phyloP scores from a whole-genome alignment of 345 rosid species.

The Anastatica hierochuntica region DNA sequence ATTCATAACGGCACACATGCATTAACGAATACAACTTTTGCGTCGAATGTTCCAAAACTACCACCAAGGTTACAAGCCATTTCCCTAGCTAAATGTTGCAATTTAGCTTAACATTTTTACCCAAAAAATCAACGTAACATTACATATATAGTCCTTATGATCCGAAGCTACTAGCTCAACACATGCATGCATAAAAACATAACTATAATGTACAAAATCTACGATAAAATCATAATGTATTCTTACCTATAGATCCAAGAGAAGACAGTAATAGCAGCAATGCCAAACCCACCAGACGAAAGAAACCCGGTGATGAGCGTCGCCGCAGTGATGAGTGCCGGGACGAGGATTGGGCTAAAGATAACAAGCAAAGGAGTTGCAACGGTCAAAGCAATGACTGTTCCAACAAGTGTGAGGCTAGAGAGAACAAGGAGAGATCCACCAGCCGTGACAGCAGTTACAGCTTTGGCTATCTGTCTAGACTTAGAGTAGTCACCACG shows the following conservation, averaged over 20 bases:
- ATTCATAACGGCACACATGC: not conserved
- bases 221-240: not conserved
- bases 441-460: constrained; percentile 69
- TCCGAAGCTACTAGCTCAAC: too few relatives aligned
- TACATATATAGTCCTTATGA: too few relatives aligned
- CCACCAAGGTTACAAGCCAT: too few relatives aligned
- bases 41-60: too few relatives aligned
- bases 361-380: constrained; percentile 81
- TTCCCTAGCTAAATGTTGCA: too few relatives aligned
- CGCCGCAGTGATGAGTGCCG: constrained; percentile 45
- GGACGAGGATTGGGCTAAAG: constrained; percentile 82
- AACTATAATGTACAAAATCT: too few relatives aligned
- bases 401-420: constrained; percentile 53
- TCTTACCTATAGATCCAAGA: constrained; percentile 72
- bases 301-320: constrained; percentile 53
- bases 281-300: constrained; percentile 74
- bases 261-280: constrained; percentile 61
- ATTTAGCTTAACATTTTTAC: too few relatives aligned
- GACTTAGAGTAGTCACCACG: constrained; percentile 36
- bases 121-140: too few relatives aligned
- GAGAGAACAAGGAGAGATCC: constrained; percentile 71
- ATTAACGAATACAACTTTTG: too few relatives aligned
- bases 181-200: too few relatives aligned
- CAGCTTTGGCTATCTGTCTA: constrained; percentile 66
- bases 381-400: constrained; percentile 63